Conservation (phyloP, 306 rosid species). For the Rosa persica region DNA sequence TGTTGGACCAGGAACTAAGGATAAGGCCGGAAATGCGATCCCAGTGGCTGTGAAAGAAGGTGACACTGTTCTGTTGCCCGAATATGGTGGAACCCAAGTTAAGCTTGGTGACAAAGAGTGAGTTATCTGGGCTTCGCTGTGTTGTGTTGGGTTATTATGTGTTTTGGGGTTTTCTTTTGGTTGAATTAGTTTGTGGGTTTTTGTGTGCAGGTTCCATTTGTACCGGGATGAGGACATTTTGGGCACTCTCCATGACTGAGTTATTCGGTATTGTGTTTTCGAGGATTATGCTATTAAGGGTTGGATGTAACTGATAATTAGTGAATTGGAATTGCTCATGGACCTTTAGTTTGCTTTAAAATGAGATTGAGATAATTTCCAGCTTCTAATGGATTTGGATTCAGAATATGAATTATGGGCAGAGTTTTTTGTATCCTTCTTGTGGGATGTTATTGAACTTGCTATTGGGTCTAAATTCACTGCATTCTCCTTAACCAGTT, state of each 20-base stretch:
- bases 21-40: conserved; percentile 59
- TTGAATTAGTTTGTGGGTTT: conserved; percentile 3
- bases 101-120: conserved; percentile 94
- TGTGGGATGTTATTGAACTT: neutral
- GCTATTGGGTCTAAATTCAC: neutral
- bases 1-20: conserved; percentile 80
- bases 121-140: conserved; percentile 3
- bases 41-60: conserved; percentile 79
- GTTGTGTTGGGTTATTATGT: neutral
- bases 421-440: neutral
- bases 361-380: conserved; percentile 7
- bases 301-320: conserved; percentile 7
- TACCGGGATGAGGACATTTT: conserved; percentile 46
- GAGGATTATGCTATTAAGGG: neutral
- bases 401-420: conserved; percentile 2
- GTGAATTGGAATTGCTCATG: neutral
- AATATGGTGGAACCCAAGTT: conserved; percentile 79
- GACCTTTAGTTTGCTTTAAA: conserved; percentile 10
- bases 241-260: conserved; percentile 41
- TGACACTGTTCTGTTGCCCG: conserved; percentile 85
- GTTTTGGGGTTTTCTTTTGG: neutral
- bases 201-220: conserved; percentile 55
- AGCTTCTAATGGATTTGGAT: neutral
- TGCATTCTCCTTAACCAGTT: neutral
- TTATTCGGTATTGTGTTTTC: neutral